These are phyloP conservation scores for Taphrina communis DNA, from an alignment of 1,139 yeast species.

Conservation along the genomic window DNA sequence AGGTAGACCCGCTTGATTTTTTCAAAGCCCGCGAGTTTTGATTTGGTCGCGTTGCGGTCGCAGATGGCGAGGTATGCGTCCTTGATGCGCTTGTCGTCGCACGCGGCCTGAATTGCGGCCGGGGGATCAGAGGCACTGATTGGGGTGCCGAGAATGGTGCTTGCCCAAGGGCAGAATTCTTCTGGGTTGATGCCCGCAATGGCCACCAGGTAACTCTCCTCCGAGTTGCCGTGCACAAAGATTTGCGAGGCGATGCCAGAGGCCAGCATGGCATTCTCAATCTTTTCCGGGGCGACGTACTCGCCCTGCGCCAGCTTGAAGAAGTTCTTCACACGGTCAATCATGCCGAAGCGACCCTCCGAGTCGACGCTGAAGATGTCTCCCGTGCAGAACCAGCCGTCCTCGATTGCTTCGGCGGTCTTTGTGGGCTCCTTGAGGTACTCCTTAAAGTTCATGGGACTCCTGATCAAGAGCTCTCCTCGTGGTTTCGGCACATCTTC, in stretches of 20 bases:
- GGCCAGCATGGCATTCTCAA: conserved; percentile 69
- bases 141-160: conserved; percentile 47
- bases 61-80: conserved; percentile 50
- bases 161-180: conserved; percentile 49
- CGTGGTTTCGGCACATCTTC: conserved; percentile 59
- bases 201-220: conserved; percentile 66
- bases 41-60: conserved; percentile 50
- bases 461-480: conserved; percentile 70
- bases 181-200: conserved; percentile 66
- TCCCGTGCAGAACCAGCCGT: conserved; percentile 81
- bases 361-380: conserved; percentile 67
- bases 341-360: conserved; percentile 64
- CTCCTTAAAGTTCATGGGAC: conserved; percentile 66
- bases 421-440: conserved; percentile 66
- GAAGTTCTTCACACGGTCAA: conserved; percentile 80
- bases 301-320: conserved; percentile 80
- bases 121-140: conserved; percentile 48
- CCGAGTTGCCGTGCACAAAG: conserved; percentile 73
- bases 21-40: conserved; percentile 61
- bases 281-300: conserved; percentile 77
- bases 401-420: conserved; percentile 62
- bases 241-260: conserved; percentile 63
- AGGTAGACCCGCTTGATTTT: conserved; percentile 66
- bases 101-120: conserved; percentile 49
- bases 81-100: conserved; percentile 50